Conservation (phyloP, 2,329 filamentous ascomycete species). For the Fusarium coicis region DNA sequence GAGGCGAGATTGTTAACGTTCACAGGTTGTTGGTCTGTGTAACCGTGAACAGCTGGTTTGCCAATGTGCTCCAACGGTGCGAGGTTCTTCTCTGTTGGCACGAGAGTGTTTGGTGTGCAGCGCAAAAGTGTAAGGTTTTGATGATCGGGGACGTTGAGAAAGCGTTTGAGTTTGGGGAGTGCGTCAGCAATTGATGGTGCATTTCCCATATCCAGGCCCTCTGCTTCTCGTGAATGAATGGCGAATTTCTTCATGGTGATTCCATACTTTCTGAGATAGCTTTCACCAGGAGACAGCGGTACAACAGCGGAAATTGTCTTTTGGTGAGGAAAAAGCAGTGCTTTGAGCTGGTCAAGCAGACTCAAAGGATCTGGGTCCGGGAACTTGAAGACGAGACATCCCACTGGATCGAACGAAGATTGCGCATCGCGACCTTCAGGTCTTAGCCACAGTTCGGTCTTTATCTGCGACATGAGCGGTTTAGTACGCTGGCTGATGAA, state of each 20-base stretch:
- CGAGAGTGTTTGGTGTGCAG: constrained; percentile 18
- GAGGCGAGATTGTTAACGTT: constrained; percentile 33
- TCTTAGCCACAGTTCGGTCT: constrained; percentile 25
- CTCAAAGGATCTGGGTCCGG: neutral
- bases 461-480: constrained; percentile 31
- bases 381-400: constrained; percentile 17
- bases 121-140: constrained; percentile 19
- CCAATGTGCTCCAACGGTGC: constrained; percentile 27
- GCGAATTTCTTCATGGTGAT: constrained; percentile 10
- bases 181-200: constrained; percentile 1
- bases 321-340: fast-evolving
- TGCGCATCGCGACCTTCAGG: neutral
- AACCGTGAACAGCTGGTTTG: constrained; percentile 27
- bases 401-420: neutral
- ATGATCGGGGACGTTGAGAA: constrained; percentile 19
- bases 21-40: constrained; percentile 36
- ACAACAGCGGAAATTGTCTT: neutral
- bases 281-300: neutral
- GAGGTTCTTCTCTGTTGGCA: constrained; percentile 24
- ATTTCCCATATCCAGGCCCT: constrained; percentile 12
- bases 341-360: neutral
- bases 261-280: neutral
- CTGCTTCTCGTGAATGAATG: constrained; percentile 23
- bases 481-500: constrained; percentile 46
- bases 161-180: constrained; percentile 20